Percentiles rank a stretch among this genome's conserved stretches.
Conservation (phyloP, 116 monocot species). For the Thalassia testudinum region DNA sequence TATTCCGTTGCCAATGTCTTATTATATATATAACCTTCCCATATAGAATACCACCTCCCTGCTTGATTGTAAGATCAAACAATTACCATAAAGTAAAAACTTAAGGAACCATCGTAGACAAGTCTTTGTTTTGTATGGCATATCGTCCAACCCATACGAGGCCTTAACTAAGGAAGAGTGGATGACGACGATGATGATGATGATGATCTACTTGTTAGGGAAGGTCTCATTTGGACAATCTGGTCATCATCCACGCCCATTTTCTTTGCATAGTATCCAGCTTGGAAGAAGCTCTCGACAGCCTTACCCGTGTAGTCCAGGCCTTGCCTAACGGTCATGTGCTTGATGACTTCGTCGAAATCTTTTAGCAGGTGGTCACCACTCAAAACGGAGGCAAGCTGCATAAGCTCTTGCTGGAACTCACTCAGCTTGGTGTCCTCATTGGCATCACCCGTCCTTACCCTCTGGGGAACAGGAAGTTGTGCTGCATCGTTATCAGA, state of each 20-base stretch:
- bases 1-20: too few relatives aligned
- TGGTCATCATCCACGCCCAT: slow-evolving; percentile 67
- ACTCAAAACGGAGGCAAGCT: slow-evolving; percentile 54
- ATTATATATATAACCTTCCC: too few relatives aligned
- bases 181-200: too few relatives aligned
- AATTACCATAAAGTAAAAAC: too few relatives aligned
- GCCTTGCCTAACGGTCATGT: slow-evolving; percentile 65
- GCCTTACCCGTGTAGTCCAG: slow-evolving; percentile 33
- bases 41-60: too few relatives aligned
- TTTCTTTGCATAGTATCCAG: slow-evolving; percentile 39
- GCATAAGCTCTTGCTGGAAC: slow-evolving; percentile 77
- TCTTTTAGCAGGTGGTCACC: slow-evolving; percentile 37
- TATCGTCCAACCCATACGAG: too few relatives aligned
- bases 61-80: too few relatives aligned
- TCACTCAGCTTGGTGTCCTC: slow-evolving; percentile 66
- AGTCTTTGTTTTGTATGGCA: too few relatives aligned
- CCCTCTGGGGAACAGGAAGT: slow-evolving; percentile 52
- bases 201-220: slow-evolving; percentile 33
- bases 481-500: too few relatives aligned
- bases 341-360: slow-evolving; percentile 34
- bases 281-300: slow-evolving; percentile 62
- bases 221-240: slow-evolving; percentile 78
- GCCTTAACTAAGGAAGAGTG: too few relatives aligned
- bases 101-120: too few relatives aligned
- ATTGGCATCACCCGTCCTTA: slow-evolving; percentile 40